Evolutionary conservation across 1,284 basidiomycete species (phyloP).

Genomic region (Pascua guehoae): DNA sequence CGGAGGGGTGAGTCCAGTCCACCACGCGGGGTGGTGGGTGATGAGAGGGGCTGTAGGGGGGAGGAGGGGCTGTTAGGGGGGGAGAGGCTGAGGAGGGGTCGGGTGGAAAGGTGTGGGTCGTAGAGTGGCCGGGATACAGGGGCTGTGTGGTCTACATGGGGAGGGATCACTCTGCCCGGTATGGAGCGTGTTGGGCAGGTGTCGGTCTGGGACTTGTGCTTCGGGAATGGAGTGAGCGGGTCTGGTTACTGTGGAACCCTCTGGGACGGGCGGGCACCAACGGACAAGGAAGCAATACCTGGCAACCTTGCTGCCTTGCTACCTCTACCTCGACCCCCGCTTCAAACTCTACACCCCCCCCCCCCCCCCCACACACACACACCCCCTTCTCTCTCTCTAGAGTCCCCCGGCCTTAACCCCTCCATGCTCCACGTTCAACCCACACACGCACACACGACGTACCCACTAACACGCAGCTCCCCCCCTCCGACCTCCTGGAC

Average conservation of each 20-base stretch:
- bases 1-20: not conserved
- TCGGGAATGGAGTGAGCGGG: no score
- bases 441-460: not conserved
- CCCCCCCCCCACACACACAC: not conserved
- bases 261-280: no score
- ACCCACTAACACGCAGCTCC: conserved; percentile 36
- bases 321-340: not conserved
- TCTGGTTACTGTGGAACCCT: no score
- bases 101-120: not conserved
- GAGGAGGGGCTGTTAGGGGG: not conserved
- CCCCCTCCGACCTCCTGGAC: conserved; percentile 62
- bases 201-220: no score
- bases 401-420: not conserved
- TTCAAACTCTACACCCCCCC: not conserved
- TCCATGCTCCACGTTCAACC: no score
- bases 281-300: no score
- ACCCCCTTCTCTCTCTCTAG: not conserved
- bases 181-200: no score
- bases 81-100: not conserved
- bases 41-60: not conserved
- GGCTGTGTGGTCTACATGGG: no score
- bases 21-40: no score
- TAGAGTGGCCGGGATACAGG: no score
- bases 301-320: not conserved
- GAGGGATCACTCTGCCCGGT: no score